Base-by-base conservation (phyloP, 768 basidiomycete species). In the Termitomyces sp. region DNA sequence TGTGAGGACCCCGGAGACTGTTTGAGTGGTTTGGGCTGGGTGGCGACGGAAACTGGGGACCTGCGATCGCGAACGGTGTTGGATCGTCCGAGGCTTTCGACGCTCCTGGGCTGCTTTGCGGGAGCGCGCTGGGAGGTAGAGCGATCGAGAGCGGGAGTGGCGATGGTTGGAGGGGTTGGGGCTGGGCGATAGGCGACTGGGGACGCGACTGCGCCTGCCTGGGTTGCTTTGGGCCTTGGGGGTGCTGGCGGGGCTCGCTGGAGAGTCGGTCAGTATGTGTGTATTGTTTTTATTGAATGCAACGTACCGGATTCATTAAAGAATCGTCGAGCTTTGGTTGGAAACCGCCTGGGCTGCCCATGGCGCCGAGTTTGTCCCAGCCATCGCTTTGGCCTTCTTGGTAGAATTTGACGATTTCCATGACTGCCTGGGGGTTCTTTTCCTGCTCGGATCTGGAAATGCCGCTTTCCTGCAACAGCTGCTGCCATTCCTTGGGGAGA, bases 371-470 rank as follows among this genome's bases (percentile, higher is more conserved):
- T 79, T 93, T 94, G 72, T 90, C 91, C 91, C 91, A 94, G 34
- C 86, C 86, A 67, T 87, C 87, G 59, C 84, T 83, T 60, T 86
- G 82, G 37, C 89, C 85, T 73, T 95, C 91, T 68, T 98, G 96
- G 72, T 97, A 98, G 75, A 98, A 98, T 68, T 95, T 95, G 72
- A 99, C 96, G 62, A 98, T 96, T 68, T 98, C 97, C 86, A 95
- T 94, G 61, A 98, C 94, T 4, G 94, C 94, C 74, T 97, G 89
- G 0, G 97, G 97, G 68, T 98, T 95, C 78, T 92, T 94, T 73
- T 97, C 95, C 77, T 99, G 97, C 74, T 99, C 95, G 24, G 77
- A 81, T 66, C 90, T 85, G 41, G 93, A 95, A 69, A 98, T 98
- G 55, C 97, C 97, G 62, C 89, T 93, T 72, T 98, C 95, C 73